Conservation (phyloP, 257 asterid species). For the Vinca minor region DNA sequence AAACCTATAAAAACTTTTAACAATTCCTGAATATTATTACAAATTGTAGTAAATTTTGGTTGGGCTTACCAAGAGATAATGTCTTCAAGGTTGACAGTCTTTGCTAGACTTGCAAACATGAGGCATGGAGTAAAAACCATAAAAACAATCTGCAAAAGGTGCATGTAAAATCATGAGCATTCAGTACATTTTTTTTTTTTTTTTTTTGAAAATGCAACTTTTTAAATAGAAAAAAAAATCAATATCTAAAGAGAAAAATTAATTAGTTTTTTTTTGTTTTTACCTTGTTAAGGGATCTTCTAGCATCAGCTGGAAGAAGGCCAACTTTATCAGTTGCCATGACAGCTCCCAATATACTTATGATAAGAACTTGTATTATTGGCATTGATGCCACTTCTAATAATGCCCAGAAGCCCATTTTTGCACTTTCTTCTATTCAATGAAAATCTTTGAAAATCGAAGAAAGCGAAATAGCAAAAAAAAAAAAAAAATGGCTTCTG, state of each 20-base stretch:
- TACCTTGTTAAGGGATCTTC: slow-evolving; percentile 60
- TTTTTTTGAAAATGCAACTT: not conserved
- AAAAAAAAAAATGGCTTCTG: not conserved
- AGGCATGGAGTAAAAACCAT: slow-evolving; percentile 57
- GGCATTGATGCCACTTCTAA: slow-evolving; percentile 90
- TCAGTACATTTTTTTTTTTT: not conserved
- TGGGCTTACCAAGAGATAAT: slow-evolving; percentile 65
- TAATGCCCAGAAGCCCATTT: slow-evolving; percentile 62
- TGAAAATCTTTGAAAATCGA: not conserved
- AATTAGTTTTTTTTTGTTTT: too few species aligned
- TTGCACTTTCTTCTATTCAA: slow-evolving; percentile 6
- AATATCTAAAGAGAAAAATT: not conserved
- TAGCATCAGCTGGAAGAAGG: slow-evolving; percentile 55
- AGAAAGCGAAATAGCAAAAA: slow-evolving; percentile 4
- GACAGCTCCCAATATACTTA: slow-evolving; percentile 64
- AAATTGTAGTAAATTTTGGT: not conserved
- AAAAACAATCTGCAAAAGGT: slow-evolving; percentile 60
- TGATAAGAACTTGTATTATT: slow-evolving; percentile 55
- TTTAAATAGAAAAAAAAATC: not conserved
- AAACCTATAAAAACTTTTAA: too few species aligned
- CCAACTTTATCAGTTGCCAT: slow-evolving; percentile 71
- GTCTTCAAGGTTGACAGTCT: slow-evolving; percentile 56
- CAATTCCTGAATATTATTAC: not conserved
- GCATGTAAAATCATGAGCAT: not conserved
- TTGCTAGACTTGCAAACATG: slow-evolving; percentile 52